Conservation (phyloP, 2,329 filamentous ascomycete species). For the Ustilaginoidea virens region DNA sequence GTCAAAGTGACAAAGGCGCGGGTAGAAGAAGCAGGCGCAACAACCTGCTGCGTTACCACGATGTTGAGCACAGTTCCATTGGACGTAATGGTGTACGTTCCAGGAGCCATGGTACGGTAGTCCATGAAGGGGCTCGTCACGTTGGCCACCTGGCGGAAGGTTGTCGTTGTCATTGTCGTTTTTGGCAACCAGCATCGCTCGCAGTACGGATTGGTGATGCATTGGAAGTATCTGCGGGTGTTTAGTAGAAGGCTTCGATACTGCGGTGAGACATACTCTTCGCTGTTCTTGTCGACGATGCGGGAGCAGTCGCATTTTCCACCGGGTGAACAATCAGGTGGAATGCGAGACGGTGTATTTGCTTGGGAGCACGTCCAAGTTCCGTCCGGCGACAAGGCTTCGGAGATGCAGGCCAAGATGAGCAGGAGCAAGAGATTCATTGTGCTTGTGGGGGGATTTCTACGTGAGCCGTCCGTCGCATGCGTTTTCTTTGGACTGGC, state of each 20-base stretch:
- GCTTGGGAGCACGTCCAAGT: too few relatives aligned
- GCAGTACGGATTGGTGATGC: constrained; percentile 17
- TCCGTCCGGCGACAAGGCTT: too few relatives aligned
- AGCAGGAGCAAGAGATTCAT: too few relatives aligned
- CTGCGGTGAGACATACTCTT: constrained; percentile 11
- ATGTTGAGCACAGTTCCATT: constrained; percentile 2
- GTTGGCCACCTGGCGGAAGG: neutral
- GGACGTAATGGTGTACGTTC: constrained; percentile 2
- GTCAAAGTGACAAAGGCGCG: constrained; percentile 3
- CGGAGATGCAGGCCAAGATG: too few relatives aligned
- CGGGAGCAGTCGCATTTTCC: constrained; percentile 14
- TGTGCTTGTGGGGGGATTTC: too few relatives aligned
- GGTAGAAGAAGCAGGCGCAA: constrained; percentile 1
- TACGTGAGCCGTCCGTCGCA: too few relatives aligned
- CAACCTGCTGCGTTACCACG: constrained; percentile 2
- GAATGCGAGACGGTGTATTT: neutral
- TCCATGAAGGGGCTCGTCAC: neutral
- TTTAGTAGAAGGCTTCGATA: neutral
- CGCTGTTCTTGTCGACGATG: constrained; percentile 13
- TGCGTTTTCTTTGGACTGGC: too few relatives aligned
- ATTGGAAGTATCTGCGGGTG: constrained; percentile 17
- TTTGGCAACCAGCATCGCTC: constrained; percentile 9
- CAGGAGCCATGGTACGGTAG: constrained; percentile 1
- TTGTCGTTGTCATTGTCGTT: neutral
- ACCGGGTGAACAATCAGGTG: constrained; percentile 8